A percentile compares a stretch with the other conserved stretches of the same genome.
phyloP scores from a whole-genome alignment of 495 filamentous ascomycete species.

The Aspergillus incahuasiensis region DNA sequence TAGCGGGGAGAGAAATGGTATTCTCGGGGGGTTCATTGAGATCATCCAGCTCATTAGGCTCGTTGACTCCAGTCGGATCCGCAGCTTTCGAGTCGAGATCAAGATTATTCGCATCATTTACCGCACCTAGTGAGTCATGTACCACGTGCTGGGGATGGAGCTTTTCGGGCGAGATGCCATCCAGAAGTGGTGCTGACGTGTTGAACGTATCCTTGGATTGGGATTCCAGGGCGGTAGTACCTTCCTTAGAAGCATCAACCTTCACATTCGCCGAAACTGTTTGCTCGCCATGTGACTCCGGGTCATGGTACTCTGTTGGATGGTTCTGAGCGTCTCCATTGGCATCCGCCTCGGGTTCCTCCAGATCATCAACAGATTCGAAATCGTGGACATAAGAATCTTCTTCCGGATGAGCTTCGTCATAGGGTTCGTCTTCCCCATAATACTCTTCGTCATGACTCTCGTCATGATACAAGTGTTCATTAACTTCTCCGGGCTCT shows the following conservation, averaged over 20 bases:
- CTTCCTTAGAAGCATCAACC: slow-evolving; percentile 19
- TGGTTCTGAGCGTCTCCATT: slow-evolving; percentile 15
- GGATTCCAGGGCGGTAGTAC: slow-evolving; percentile 14
- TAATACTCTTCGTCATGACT: slow-evolving; percentile 14
- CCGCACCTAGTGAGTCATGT: slow-evolving; percentile 30
- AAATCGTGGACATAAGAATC: slow-evolving; percentile 7
- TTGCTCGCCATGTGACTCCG: slow-evolving; percentile 12
- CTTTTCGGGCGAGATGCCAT: slow-evolving; percentile 12
- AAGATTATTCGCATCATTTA: slow-evolving; percentile 29
- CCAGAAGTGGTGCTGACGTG: slow-evolving; percentile 15
- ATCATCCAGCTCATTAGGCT: slow-evolving; percentile 8
- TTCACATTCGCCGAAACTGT: slow-evolving; percentile 6
- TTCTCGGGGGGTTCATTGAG: slow-evolving; percentile 19
- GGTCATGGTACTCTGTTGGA: slow-evolving; percentile 14
- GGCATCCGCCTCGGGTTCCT: slow-evolving; percentile 18
- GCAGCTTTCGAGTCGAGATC: slow-evolving; percentile 12
- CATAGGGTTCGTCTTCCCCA: slow-evolving; percentile 12
- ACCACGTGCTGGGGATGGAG: slow-evolving; percentile 20
- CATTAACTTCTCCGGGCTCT: slow-evolving; percentile 12
- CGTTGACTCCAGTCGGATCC: background rate
- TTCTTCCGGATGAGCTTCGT: slow-evolving; percentile 20
- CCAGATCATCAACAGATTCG: slow-evolving; percentile 9
- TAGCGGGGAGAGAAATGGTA: slow-evolving; percentile 12
- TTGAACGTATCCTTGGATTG: slow-evolving; percentile 17
- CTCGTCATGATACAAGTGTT: slow-evolving; percentile 12